Evolutionary conservation across 202 grass and related monocot species (phyloP).

Genomic region (Carex sylvatica): DNA sequence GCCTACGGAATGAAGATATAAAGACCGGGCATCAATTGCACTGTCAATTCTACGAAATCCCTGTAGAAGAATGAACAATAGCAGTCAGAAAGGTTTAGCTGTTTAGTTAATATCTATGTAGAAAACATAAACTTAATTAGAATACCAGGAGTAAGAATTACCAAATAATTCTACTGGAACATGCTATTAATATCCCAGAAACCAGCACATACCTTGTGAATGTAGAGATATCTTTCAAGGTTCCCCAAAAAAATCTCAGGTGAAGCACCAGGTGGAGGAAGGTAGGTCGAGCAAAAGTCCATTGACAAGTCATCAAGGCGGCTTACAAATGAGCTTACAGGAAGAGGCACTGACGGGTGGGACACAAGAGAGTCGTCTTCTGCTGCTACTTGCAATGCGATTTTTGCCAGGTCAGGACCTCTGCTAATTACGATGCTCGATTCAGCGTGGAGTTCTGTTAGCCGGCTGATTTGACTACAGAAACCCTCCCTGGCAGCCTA

Average conservation of each 20-base stretch:
- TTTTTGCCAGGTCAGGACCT: slow-evolving; percentile 61
- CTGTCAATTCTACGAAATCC: slow-evolving; percentile 61
- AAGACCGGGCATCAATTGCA: slow-evolving; percentile 42
- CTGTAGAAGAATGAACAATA: slow-evolving; percentile 27
- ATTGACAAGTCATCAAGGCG: slow-evolving; percentile 65
- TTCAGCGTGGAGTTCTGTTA: slow-evolving; percentile 42
- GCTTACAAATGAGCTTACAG: slow-evolving; percentile 62
- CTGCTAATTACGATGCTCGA: slow-evolving; percentile 49
- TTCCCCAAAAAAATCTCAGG: slow-evolving; percentile 65
- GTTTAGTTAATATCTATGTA: not conserved
- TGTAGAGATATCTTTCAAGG: slow-evolving; percentile 73
- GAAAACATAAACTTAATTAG: not conserved
- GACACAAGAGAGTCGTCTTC: slow-evolving; percentile 88
- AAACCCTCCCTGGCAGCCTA: slow-evolving; percentile 62
- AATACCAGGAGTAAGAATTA: not conserved
- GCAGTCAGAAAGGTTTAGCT: not conserved
- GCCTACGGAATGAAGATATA: slow-evolving; percentile 91
- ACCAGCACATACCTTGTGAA: slow-evolving; percentile 52
- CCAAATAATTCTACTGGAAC: no score
- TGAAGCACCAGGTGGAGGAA: slow-evolving; percentile 43
- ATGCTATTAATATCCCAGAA: not conserved
- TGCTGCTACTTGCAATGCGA: slow-evolving; percentile 58
- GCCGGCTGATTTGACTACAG: slow-evolving; percentile 41
- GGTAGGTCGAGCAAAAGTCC: slow-evolving; percentile 60
- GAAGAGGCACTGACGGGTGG: slow-evolving; percentile 75